Conservation (phyloP, 108 stramenopile species). For the Nitzschia palea region DNA sequence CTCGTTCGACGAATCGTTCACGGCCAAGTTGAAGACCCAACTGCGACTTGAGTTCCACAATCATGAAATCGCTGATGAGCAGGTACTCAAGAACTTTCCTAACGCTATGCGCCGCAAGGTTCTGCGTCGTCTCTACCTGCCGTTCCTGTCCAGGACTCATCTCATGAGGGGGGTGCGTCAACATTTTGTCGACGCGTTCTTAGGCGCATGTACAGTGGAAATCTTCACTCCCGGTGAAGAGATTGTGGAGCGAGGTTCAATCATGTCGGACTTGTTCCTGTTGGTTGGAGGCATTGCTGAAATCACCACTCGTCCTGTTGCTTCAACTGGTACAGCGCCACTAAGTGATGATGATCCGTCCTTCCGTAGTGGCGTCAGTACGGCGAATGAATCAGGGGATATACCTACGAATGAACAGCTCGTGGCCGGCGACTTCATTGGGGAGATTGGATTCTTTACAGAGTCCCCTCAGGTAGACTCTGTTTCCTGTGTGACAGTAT, state of each 20-base stretch:
- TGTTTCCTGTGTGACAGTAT: conserved; percentile 32
- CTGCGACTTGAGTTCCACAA: conserved; percentile 47
- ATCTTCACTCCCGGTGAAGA: conserved; percentile 60
- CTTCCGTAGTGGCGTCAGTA: neutral
- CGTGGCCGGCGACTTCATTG: conserved; percentile 27
- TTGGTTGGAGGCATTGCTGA: conserved; percentile 49
- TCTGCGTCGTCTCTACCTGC: conserved; percentile 43
- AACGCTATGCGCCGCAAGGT: conserved; percentile 39
- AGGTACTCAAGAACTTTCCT: conserved; percentile 55
- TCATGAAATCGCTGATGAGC: conserved; percentile 49
- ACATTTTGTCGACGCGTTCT: conserved; percentile 63
- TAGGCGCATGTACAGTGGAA: conserved; percentile 47
- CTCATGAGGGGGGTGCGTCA: conserved; percentile 39
- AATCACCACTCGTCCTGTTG: neutral
- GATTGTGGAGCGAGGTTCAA: conserved; percentile 34
- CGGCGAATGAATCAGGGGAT: neutral
- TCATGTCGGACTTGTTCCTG: conserved; percentile 48
- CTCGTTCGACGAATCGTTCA: conserved; percentile 16
- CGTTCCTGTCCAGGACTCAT: conserved; percentile 30
- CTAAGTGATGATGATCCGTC: neutral
- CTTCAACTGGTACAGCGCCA: neutral
- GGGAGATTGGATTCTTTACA: conserved; percentile 56
- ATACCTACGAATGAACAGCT: neutral
- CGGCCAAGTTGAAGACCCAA: conserved; percentile 34
- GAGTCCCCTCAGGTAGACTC: conserved; percentile 48